Evolutionary conservation across 208 protist genomes (phyloP), one percentile per base, ranked within the genome.

Genomic region (Trypanosoma platydactyli): DNA sequence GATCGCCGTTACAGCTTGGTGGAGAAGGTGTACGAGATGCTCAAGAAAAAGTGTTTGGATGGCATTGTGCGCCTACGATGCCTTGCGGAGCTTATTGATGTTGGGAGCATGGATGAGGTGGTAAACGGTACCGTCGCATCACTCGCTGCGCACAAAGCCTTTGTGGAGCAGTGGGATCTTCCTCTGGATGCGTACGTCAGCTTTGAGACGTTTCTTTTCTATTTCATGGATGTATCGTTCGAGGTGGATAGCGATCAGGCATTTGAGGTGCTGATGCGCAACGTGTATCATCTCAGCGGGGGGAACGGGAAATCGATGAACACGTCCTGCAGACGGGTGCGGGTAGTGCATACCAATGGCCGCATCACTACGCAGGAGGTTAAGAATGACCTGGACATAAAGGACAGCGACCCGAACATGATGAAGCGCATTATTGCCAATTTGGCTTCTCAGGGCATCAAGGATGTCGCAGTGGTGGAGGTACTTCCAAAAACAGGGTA

Each of bases 251-350:
- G 67, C 25, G 92, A 97, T 61, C 72, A 86, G 56, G 81, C 75
- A 25, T 97, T 94, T 72, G 92, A 97, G 85, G 42, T 78, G 22
- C 50, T 79, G 55, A 83, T 97, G 84, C 85, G 92, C 7, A 87
- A 97, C 75, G 73, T 89, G 11, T 97, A 88, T 86, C 92, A 97
- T 68, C 73, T 94, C 35, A 94, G 87, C 58, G 92, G 92, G 29
- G 92, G 92, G n/a, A 83, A 78, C 35, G 92, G 84, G 45, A 84
- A 72, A 52, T 86, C 68, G 18, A 77, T 65, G 58, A 97, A 97
- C 77, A 89, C 80, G 38, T 93, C 88, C 53, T 97, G 92, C 59
- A 67, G 87, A n/a, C 77, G 88, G 2, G 79, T 97, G n/a, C 56
- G 80, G 57, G 83, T 97, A 35, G 73, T 92, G 13, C 92, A 94